Base-by-base conservation (phyloP, 306 rosid species). In the Trifolium fragiferum region DNA sequence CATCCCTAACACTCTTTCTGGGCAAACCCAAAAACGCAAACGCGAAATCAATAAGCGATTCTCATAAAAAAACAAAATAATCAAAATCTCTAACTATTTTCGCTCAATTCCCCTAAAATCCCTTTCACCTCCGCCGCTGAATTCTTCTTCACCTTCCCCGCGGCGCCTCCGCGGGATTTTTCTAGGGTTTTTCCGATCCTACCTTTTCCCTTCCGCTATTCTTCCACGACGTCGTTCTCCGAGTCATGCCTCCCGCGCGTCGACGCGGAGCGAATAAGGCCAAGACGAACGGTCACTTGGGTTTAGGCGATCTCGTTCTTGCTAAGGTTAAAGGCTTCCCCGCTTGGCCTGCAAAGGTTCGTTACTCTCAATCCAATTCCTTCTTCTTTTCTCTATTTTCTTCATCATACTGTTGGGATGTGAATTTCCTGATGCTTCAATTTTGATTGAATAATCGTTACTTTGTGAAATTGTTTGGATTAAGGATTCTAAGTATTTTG, bases 281-380 rank as follows among this genome's bases (percentile, higher is more conserved):
- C 3, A 88, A 85, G 82, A 85, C 82, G 37, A 89, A 87, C 67
- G 83, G 89, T 20, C 86, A 90, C 83, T 72, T 95, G 85, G 83
- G 89, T 58, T 80, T 90, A 43, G 99, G 99, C 77, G 98, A 92
- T 95, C 99, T 95, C 32, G 99, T 95, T 5, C 99, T 95, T 19
- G 99, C 99, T 32, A 95, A 95, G 90, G 98, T 95, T 82, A 95
- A 95, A 92, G 99, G 99, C 54, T 90, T 87, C 84, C 99, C 98
- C 7, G 81, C 88, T 65, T 95, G 98, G 99, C 99, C 99, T 43
- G 99, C 98, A 54, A 90, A 95, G 99, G 99, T 95, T 23, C 33
- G 60, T 7, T 70, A 38, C 77, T 65, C 78, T 37, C 4, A 0
- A 30, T 37, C 37, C 8, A 44, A 60, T 43, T 65, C 65, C 57